Percentiles rank a stretch among this genome's conserved stretches.
phyloP scores from a whole-genome alignment of 768 basidiomycete genomes.

The Paxillus ammoniavirescens region DNA sequence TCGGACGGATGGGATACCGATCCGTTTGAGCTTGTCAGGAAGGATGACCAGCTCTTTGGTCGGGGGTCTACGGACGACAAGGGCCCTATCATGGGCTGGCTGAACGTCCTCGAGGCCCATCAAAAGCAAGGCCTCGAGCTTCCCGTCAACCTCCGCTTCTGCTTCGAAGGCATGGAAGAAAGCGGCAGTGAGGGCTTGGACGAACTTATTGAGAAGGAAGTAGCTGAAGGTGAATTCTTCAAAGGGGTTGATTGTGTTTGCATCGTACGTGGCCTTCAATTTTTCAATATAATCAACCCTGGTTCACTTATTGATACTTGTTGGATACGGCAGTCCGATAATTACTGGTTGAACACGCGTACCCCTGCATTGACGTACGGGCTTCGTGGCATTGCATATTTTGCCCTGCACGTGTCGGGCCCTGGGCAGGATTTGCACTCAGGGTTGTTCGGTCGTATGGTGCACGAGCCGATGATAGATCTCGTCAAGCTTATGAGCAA shows the following conservation, averaged over 20 bases:
- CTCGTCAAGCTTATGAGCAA: slow-evolving; percentile 80
- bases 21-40: slow-evolving; percentile 69
- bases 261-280: slow-evolving; percentile 55
- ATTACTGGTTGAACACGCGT: slow-evolving; percentile 89
- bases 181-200: slow-evolving; percentile 89
- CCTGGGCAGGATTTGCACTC: slow-evolving; percentile 89
- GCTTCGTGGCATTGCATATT: slow-evolving; percentile 85
- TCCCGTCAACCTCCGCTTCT: slow-evolving; percentile 87
- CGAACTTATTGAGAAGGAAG: slow-evolving; percentile 77
- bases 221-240: slow-evolving; percentile 71
- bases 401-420: slow-evolving; percentile 77
- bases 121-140: slow-evolving; percentile 60
- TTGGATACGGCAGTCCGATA: slow-evolving; percentile 61
- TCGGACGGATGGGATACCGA: slow-evolving; percentile 87
- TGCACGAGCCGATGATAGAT: slow-evolving; percentile 94
- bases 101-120: slow-evolving; percentile 87
- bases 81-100: slow-evolving; percentile 84
- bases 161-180: slow-evolving; percentile 99
- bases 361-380: slow-evolving; percentile 85
- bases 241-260: slow-evolving; percentile 89
- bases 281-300: not conserved
- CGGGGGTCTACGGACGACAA: slow-evolving; percentile 92
- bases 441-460: slow-evolving; percentile 78
- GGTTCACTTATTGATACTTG: not conserved
- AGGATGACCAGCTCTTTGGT: slow-evolving; percentile 67